Evolutionary conservation across 352 stramenopile genomes (phyloP).

Genomic region (Blastocystis sp.): DNA sequence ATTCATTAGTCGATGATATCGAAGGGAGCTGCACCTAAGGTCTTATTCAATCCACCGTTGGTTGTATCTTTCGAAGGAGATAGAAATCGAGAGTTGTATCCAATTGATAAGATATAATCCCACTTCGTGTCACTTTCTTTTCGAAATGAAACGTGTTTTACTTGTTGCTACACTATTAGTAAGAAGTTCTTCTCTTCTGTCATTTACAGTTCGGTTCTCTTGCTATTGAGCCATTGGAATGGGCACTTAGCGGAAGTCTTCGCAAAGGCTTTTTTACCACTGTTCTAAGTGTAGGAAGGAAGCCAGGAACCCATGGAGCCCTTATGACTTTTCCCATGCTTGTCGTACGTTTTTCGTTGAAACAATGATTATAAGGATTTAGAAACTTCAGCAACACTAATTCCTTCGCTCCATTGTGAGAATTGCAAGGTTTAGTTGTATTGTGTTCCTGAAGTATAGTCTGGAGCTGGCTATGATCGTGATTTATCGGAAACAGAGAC

Average conservation of each 20-base stretch:
- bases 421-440: slow-evolving; percentile 23
- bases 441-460: not conserved
- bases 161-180: too few species aligned
- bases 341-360: not conserved
- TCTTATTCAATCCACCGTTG: too few species aligned
- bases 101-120: too few species aligned
- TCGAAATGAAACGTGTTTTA: too few species aligned
- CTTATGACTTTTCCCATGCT: not conserved
- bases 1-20: not conserved
- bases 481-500: slow-evolving; percentile 36
- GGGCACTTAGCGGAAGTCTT: not conserved
- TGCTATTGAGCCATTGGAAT: not conserved
- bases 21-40: not conserved
- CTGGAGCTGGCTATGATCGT: slow-evolving; percentile 21
- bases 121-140: too few species aligned
- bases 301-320: not conserved
- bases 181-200: not conserved
- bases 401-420: slow-evolving; percentile 25
- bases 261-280: not conserved
- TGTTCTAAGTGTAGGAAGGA: not conserved
- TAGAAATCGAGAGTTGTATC: not conserved
- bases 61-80: too few species aligned
- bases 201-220: not conserved
- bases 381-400: slow-evolving; percentile 35
- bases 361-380: slow-evolving; percentile 2